phyloP scores from a whole-genome alignment of 2,329 filamentous ascomycete genomes.

The Parascedosporium putredinis region DNA sequence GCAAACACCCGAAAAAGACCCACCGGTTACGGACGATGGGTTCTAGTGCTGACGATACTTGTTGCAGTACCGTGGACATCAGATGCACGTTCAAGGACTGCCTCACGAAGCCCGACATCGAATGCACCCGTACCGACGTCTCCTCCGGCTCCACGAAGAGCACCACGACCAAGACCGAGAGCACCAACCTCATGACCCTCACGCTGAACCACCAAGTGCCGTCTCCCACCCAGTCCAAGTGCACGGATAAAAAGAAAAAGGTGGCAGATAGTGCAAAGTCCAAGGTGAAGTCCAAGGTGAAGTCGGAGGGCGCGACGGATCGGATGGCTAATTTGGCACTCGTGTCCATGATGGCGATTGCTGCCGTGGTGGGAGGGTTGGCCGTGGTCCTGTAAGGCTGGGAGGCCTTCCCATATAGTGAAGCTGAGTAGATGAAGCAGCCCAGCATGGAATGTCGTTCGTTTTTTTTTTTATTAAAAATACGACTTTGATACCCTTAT shows the following conservation, averaged over 20 bases:
- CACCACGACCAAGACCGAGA: not conserved
- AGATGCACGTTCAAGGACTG: not conserved
- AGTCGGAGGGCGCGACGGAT: not conserved
- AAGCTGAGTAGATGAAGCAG: too few relatives aligned
- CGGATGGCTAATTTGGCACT: not conserved
- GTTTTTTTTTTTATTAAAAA: too few relatives aligned
- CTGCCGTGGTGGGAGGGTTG: not conserved
- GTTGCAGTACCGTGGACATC: not conserved
- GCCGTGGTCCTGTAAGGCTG: not conserved
- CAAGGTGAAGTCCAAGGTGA: not conserved
- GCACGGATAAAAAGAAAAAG: not conserved
- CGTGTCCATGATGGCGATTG: not conserved
- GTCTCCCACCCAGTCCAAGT: not conserved
- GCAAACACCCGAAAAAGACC: not conserved
- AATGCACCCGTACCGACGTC: not conserved
- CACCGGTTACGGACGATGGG: too few relatives aligned
- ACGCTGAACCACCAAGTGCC: not conserved
- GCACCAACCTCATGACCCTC: not conserved
- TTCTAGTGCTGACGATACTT: too few relatives aligned
- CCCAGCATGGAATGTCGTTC: too few relatives aligned
- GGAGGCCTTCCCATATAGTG: too few relatives aligned
- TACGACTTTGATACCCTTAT: too few relatives aligned
- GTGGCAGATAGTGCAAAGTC: not conserved
- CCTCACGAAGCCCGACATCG: not conserved
- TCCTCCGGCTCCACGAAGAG: not conserved